Evolutionary conservation across 441 rosid genomes (phyloP).

Genomic region (Croton setiger): DNA sequence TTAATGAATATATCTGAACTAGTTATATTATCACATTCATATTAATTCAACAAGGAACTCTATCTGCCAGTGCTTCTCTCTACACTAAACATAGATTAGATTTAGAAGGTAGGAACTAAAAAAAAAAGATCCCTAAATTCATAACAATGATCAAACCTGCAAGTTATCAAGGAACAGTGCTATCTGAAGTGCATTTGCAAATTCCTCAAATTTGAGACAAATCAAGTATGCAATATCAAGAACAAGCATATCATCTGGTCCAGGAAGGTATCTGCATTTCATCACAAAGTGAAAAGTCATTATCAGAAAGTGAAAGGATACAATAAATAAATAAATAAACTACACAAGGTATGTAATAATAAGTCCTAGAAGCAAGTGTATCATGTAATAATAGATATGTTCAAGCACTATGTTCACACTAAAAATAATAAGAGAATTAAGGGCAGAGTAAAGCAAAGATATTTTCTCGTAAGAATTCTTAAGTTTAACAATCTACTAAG

Average conservation of each 20-base stretch:
- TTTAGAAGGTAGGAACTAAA: neutral
- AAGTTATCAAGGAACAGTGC: slow-evolving; percentile 79
- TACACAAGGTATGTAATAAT: neutral
- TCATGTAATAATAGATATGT: neutral
- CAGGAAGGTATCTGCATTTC: slow-evolving; percentile 78
- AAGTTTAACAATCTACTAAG: neutral
- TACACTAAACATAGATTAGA: neutral
- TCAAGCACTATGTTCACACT: slow-evolving; percentile 1
- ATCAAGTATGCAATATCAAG: slow-evolving; percentile 80
- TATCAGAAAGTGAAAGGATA: neutral
- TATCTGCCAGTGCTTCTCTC: neutral
- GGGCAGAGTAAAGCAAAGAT: neutral
- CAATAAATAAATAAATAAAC: neutral
- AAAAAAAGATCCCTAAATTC: slow-evolving; percentile 2
- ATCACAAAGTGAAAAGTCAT: slow-evolving; percentile 24
- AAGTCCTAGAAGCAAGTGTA: neutral
- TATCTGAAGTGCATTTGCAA: slow-evolving; percentile 81
- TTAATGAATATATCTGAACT: neutral
- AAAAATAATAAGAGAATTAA: neutral
- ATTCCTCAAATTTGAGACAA: slow-evolving; percentile 74
- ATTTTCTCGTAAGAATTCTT: neutral
- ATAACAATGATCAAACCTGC: slow-evolving; percentile 54
- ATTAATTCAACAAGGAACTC: slow-evolving; percentile 3
- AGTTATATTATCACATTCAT: neutral
- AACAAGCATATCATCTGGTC: slow-evolving; percentile 88